These are phyloP conservation scores for Pichia heedii DNA, from an alignment of 805 yeast species.

Conservation along the genomic window DNA sequence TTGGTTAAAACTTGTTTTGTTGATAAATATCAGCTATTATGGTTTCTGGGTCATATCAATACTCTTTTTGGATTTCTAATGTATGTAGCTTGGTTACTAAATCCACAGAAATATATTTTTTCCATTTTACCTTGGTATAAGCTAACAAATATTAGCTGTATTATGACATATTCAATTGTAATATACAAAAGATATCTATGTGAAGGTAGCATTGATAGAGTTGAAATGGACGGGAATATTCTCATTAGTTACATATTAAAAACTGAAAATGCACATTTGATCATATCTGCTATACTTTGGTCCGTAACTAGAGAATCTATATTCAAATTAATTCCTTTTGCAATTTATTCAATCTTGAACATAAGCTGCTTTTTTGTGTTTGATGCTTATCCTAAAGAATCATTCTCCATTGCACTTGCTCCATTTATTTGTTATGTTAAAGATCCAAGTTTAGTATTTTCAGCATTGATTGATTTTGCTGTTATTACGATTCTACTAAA, in stretches of 20 bases:
- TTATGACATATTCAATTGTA: conserved; percentile 24
- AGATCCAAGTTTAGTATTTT: conserved; percentile 28
- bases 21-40: conserved; percentile 1
- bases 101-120: conserved; percentile 7
- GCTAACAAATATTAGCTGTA: conserved; percentile 16
- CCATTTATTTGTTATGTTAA: conserved; percentile 33
- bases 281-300: conserved; percentile 32
- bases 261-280: conserved; percentile 34
- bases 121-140: conserved; percentile 15
- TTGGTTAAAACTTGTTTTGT: not conserved
- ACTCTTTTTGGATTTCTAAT: conserved; percentile 12
- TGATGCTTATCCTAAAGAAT: conserved; percentile 27
- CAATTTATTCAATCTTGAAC: conserved; percentile 34
- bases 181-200: conserved; percentile 21
- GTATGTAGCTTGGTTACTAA: conserved; percentile 9
- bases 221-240: conserved; percentile 7
- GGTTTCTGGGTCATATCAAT: conserved; percentile 1
- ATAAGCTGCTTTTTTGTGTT: conserved; percentile 25
- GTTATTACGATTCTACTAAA: conserved; percentile 22
- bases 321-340: conserved; percentile 33
- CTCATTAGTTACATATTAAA: conserved; percentile 29
- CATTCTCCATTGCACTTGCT: conserved; percentile 26
- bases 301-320: conserved; percentile 24
- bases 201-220: conserved; percentile 3
- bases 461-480: conserved; percentile 32